Percentiles rank a stretch among this genome's conserved stretches.
These are phyloP conservation scores for Skeletonema grethae DNA, from an alignment of 108 stramenopile genomes.

Conservation along the genomic window DNA sequence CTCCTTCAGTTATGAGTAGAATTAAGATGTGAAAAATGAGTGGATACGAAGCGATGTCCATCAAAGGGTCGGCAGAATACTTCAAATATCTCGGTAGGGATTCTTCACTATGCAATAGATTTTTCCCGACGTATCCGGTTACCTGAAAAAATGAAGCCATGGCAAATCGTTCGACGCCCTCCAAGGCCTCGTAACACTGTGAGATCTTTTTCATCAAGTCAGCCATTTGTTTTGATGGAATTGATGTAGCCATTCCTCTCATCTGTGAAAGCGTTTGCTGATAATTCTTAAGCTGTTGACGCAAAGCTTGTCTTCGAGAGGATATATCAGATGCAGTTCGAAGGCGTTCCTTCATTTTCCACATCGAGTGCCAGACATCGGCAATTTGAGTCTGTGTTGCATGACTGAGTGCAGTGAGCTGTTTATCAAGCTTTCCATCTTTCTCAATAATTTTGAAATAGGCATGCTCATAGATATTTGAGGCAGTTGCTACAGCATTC, in stretches of 20 bases:
- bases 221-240: slow-evolving; percentile 86
- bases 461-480: slow-evolving; percentile 49
- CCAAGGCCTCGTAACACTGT: slow-evolving; percentile 77
- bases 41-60: slow-evolving; percentile 76
- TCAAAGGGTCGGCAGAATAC: slow-evolving; percentile 79
- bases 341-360: slow-evolving; percentile 74
- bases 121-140: slow-evolving; percentile 60
- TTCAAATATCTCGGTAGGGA: slow-evolving; percentile 58
- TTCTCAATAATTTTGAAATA: slow-evolving; percentile 75
- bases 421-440: slow-evolving; percentile 74
- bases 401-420: slow-evolving; percentile 66
- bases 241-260: slow-evolving; percentile 69
- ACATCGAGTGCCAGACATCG: slow-evolving; percentile 82
- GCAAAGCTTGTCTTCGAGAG: slow-evolving; percentile 53
- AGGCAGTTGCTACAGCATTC: slow-evolving; percentile 67
- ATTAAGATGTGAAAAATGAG: slow-evolving; percentile 73
- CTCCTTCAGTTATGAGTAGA: slow-evolving; percentile 66
- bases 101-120: slow-evolving; percentile 48
- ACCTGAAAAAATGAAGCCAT: slow-evolving; percentile 68
- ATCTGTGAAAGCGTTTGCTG: slow-evolving; percentile 67
- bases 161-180: slow-evolving; percentile 63
- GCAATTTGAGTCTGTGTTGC: slow-evolving; percentile 69
- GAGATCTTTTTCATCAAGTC: slow-evolving; percentile 83
- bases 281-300: slow-evolving; percentile 77
- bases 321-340: slow-evolving; percentile 77